Evolutionary conservation across 2,329 filamentous ascomycete genomes (phyloP).

Genomic region (Penicillium hesseltinei): DNA sequence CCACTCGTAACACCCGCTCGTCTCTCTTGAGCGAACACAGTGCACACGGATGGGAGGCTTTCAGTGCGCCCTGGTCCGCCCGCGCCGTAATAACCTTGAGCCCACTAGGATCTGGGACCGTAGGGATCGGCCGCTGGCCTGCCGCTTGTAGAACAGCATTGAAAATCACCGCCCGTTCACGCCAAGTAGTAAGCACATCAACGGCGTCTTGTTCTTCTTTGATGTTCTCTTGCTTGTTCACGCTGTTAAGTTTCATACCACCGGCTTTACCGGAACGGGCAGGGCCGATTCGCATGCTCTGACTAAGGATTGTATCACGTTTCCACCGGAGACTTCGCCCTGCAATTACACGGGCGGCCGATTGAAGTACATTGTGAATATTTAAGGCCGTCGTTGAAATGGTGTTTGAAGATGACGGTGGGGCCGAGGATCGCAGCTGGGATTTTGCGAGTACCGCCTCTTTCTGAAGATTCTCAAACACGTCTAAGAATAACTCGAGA

Average conservation of each 20-base stretch:
- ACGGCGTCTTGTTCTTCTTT: constrained; percentile 82
- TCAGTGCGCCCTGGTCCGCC: constrained; percentile 63
- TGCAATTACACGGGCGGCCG: constrained; percentile 76
- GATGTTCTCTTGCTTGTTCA: constrained; percentile 78
- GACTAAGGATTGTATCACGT: constrained; percentile 76
- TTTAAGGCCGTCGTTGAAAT: constrained; percentile 21
- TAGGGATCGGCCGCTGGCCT: constrained; percentile 56
- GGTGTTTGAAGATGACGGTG: constrained; percentile 3
- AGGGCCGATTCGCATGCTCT: constrained; percentile 80
- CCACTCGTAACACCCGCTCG: constrained; percentile 74
- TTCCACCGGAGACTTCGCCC: constrained; percentile 89
- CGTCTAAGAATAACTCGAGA: constrained; percentile 69
- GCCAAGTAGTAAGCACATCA: constrained; percentile 74
- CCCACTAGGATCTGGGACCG: constrained; percentile 57
- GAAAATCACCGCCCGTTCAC: constrained; percentile 70
- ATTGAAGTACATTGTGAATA: constrained; percentile 41
- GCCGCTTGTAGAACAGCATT: constrained; percentile 57
- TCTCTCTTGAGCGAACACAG: constrained; percentile 86
- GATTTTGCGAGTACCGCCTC: constrained; percentile 65
- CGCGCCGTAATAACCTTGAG: constrained; percentile 61
- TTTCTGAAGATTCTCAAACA: constrained; percentile 65
- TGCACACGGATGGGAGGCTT: constrained; percentile 72
- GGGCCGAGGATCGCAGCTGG: constrained; percentile 42
- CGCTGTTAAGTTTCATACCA: constrained; percentile 87
- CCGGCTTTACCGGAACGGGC: constrained; percentile 68